Percentiles rank a stretch among this genome's conserved stretches.
These are phyloP conservation scores for Penicillium diatomitis DNA, from an alignment of 495 filamentous ascomycete species.

Conservation along the genomic window DNA sequence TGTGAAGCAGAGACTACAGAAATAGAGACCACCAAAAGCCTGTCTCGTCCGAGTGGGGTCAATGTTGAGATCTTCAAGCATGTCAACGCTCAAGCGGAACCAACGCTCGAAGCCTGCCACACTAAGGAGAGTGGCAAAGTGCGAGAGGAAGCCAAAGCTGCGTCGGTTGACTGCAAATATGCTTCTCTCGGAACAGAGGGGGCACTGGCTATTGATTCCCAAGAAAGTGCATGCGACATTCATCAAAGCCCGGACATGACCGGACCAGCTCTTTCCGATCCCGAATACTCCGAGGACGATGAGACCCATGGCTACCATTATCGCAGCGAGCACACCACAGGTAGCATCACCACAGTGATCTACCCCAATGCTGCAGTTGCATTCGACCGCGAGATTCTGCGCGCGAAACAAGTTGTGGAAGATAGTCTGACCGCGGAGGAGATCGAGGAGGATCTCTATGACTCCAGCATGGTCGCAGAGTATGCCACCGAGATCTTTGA, in stretches of 20 bases:
- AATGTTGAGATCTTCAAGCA: no score
- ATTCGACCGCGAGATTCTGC: slow-evolving; percentile 50
- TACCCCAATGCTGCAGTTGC: slow-evolving; percentile 43
- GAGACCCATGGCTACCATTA: slow-evolving; percentile 65
- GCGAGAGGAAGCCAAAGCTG: no score
- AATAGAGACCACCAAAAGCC: no score
- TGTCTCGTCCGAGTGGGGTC: no score
- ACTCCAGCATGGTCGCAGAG: slow-evolving; percentile 97
- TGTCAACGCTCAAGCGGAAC: no score
- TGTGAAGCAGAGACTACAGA: slow-evolving; percentile 4
- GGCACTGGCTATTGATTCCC: not conserved
- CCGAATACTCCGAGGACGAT: slow-evolving; percentile 69
- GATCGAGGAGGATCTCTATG: slow-evolving; percentile 78
- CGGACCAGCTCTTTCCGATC: slow-evolving; percentile 37
- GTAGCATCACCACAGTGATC: slow-evolving; percentile 60
- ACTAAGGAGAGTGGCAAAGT: no score
- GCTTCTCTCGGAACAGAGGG: no score
- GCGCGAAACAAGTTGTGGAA: slow-evolving; percentile 61
- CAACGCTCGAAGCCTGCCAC: no score
- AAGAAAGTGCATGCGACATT: not conserved
- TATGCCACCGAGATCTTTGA: slow-evolving; percentile 92
- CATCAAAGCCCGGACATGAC: not conserved
- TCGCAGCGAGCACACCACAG: slow-evolving; percentile 73
- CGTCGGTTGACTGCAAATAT: no score
- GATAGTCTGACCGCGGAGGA: slow-evolving; percentile 48